Conservation (phyloP, 2,329 filamentous ascomycete species). For the Fusarium tuaranense region DNA sequence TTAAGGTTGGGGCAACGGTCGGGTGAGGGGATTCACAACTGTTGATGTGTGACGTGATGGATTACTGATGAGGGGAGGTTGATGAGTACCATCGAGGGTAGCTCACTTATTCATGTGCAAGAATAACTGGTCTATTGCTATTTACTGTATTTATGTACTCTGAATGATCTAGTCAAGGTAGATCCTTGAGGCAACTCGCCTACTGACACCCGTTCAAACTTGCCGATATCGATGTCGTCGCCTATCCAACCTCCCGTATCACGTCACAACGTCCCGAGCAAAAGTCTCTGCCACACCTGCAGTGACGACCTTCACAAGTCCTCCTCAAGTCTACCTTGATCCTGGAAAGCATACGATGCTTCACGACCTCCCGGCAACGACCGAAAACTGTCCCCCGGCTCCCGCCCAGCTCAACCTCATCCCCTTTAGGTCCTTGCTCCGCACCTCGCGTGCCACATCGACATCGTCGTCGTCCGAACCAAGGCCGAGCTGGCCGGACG, state of each 20-base stretch:
- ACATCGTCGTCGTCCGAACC: conserved; percentile 75
- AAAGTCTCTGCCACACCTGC: not conserved
- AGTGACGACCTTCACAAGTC: not conserved
- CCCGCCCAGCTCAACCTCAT: conserved; percentile 9
- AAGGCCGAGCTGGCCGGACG: conserved; percentile 77
- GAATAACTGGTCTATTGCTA: not conserved
- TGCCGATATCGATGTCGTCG: not conserved
- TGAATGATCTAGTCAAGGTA: not conserved
- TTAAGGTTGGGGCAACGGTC: not conserved
- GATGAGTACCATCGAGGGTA: not conserved
- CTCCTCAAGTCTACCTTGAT: not conserved
- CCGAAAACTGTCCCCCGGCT: conserved; percentile 16
- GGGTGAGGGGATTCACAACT: not conserved
- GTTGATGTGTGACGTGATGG: not conserved
- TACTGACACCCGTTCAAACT: not conserved
- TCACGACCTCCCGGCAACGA: not conserved
- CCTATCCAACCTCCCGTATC: not conserved
- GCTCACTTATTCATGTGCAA: not conserved
- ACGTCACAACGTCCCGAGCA: not conserved
- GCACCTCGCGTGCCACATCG: conserved; percentile 2
- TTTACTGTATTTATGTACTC: not conserved
- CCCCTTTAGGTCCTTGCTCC: conserved; percentile 1
- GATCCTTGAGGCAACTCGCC: not conserved
- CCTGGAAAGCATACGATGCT: not conserved
- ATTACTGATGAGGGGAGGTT: not conserved